Evolutionary conservation across 106 monocot species (phyloP).

Genomic region (Posidonia australis): DNA sequence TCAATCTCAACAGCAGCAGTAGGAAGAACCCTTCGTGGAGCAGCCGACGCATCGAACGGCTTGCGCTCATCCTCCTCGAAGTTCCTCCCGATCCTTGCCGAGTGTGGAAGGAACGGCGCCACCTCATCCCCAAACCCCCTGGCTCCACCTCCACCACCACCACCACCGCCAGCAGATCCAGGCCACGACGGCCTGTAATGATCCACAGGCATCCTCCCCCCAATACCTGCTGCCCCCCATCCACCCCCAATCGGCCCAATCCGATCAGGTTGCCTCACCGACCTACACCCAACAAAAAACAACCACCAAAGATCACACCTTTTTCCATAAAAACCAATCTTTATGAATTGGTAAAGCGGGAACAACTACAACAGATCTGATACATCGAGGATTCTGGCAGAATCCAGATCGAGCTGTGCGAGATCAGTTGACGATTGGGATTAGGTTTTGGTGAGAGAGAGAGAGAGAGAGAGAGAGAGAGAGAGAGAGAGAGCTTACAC

Average conservation of each 20-base stretch:
- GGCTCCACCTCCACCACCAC: slow-evolving; percentile 6
- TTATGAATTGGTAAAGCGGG: background rate
- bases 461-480: background rate
- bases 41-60: slow-evolving; percentile 66
- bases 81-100: slow-evolving; percentile 51
- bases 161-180: slow-evolving; percentile 37
- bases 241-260: background rate
- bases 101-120: slow-evolving; percentile 35
- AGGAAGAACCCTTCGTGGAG: slow-evolving; percentile 15
- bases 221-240: slow-evolving; percentile 19
- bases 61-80: slow-evolving; percentile 99
- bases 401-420: background rate
- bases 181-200: too few relatives aligned
- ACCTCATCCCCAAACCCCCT: slow-evolving; percentile 19
- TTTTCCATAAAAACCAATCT: background rate
- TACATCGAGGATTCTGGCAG: background rate
- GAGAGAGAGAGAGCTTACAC: slow-evolving; percentile 26
- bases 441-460: too few relatives aligned
- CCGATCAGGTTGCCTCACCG: slow-evolving; percentile 41
- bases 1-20: slow-evolving; percentile 4
- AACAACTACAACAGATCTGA: too few relatives aligned
- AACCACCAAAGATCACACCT: background rate
- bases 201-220: too few relatives aligned
- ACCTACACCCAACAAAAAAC: slow-evolving; percentile 17
- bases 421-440: too few relatives aligned